Percentiles rank a stretch among this genome's conserved stretches.
These are phyloP conservation scores for Lathyrus oleraceus DNA, from an alignment of 306 rosid genomes.

Conservation along the genomic window DNA sequence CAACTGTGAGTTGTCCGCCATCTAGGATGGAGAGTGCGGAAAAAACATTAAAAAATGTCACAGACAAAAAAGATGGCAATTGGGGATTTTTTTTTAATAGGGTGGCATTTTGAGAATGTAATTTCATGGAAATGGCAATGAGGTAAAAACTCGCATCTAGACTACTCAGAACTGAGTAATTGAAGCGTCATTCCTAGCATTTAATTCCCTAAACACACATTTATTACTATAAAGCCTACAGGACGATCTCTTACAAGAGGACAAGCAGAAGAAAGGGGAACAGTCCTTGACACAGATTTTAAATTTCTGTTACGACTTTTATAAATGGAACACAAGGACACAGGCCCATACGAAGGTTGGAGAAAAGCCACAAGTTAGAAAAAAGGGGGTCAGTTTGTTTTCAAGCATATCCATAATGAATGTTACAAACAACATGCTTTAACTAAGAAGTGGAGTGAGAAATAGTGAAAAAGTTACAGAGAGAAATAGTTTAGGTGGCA, in stretches of 20 bases:
- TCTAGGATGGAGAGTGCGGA: no score
- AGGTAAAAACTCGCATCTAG: no score
- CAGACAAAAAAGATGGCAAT: no score
- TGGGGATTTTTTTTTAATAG: no score
- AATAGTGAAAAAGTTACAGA: conserved; percentile 13
- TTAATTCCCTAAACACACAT: background rate
- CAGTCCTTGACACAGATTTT: conserved; percentile 3
- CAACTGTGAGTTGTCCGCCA: no score
- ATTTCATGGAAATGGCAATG: no score
- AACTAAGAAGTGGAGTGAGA: background rate
- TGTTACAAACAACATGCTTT: conserved; percentile 27
- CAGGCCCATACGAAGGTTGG: background rate
- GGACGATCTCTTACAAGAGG: conserved; percentile 1
- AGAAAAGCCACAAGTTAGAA: background rate
- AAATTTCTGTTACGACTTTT: background rate
- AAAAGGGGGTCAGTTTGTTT: background rate
- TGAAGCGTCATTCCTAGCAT: background rate
- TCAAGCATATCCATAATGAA: conserved; percentile 8
- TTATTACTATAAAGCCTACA: background rate
- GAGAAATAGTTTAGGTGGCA: conserved; percentile 39
- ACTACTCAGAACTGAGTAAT: background rate
- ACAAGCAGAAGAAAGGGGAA: conserved; percentile 1
- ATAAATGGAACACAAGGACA: background rate
- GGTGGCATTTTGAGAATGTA: no score
- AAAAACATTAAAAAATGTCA: no score